These are phyloP conservation scores for Trichophyton rubrum DNA, from an alignment of 2,329 filamentous ascomycete genomes.

Conservation along the genomic window DNA sequence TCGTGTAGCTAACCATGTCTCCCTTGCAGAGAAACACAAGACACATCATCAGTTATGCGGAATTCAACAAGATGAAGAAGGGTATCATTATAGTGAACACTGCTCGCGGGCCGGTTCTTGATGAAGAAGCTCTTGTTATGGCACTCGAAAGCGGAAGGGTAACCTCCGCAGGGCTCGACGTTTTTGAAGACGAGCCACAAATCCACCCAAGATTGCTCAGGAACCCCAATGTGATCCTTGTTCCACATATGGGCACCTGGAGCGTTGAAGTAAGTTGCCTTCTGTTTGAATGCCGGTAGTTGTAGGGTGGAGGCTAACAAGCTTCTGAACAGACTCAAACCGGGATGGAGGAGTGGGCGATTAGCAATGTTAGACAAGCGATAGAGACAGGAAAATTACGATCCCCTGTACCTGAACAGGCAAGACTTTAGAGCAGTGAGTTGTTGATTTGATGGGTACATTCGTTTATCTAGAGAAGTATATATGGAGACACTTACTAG, in stretches of 20 bases:
- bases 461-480: background rate
- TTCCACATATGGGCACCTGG: conserved; percentile 81
- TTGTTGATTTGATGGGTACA: background rate
- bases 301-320: conserved; percentile 1
- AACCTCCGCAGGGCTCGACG: conserved; percentile 60
- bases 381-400: conserved; percentile 50
- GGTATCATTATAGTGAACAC: conserved; percentile 72
- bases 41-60: conserved; percentile 58
- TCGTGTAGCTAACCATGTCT: background rate
- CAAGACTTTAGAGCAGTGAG: conserved; percentile 16
- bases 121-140: conserved; percentile 65
- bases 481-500: background rate
- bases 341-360: conserved; percentile 61
- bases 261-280: conserved; percentile 47
- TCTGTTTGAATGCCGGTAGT: background rate
- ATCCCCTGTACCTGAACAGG: conserved; percentile 63
- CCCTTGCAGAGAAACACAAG: conserved; percentile 47
- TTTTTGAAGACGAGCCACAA: conserved; percentile 69
- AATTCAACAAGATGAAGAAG: conserved; percentile 66
- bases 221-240: conserved; percentile 59
- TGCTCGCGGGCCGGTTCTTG: conserved; percentile 67
- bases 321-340: conserved; percentile 34
- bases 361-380: conserved; percentile 55
- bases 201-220: conserved; percentile 59
- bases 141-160: conserved; percentile 61